Evolutionary conservation across 2,329 filamentous ascomycete species (phyloP), one percentile per base, ranked within the genome.

Genomic region (Delphinella strobiligena): DNA sequence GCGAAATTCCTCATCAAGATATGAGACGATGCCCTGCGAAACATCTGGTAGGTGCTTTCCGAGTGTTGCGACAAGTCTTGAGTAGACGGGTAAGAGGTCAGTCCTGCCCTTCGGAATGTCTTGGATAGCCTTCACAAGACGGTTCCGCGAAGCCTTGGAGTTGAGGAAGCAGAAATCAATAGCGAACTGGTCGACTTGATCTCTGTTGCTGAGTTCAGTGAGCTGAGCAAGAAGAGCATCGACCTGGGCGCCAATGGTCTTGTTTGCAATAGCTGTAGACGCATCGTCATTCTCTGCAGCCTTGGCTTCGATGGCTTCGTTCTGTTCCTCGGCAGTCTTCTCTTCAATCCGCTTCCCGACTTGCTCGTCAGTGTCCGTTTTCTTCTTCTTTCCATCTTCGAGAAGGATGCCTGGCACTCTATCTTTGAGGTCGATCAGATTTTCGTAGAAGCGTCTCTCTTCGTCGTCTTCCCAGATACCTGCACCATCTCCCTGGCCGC

Each of bases 381-480:
- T 95, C 64, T 93, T 95, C 67, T 95, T 96, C 62, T 93, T 95
- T 38, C 77, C 78, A 51, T 96, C 91, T 54, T 98, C 91, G 1
- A 98, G 74, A 7, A 98, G 68, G 51, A 98, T 93, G 1, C 82
- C 82, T 0, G 91, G 93, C 2, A 98, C 91, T 51, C 94, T 93
- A 50, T 93, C 91, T 56, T 93, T 94, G 12, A 98, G 67, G 55
- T 98, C 91, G 10, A 93, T 82, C 9, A 98, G 62, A 48, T 95
- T 96, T 66, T 98, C 91, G 62, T 98, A 98, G 59, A 98, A 98
- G 45, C 91, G 83, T 44, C 91, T 79, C 61, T 98, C 89, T 40
- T 98, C 91, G 55, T 98, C 91, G 51, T 98, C 91, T 63, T 95
- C 88, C 91, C 91, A 98, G 46, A 98, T 96, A 0, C 91, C 91